These are phyloP conservation scores for Albugo laibachii DNA, from an alignment of 352 stramenopile genomes.

Conservation along the genomic window DNA sequence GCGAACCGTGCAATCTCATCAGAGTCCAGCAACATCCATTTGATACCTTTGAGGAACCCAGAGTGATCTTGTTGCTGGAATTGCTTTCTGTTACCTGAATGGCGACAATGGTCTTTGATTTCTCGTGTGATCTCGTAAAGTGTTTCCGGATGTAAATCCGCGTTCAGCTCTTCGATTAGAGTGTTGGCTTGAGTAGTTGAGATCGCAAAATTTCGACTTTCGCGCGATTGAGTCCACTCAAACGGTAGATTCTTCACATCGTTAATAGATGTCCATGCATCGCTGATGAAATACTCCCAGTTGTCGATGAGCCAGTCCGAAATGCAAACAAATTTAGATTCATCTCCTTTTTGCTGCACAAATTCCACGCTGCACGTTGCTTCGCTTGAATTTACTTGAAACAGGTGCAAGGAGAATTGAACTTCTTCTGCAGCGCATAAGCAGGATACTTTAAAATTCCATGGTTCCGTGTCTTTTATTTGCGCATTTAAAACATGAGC, in stretches of 20 bases:
- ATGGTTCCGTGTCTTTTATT: conserved; percentile 1
- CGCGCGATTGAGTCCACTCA: conserved; percentile 26
- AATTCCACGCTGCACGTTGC: conserved; percentile 40
- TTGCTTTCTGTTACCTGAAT: conserved; percentile 44
- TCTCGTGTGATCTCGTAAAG: conserved; percentile 38
- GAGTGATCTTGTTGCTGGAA: conserved; percentile 23
- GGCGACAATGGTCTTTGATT: conserved; percentile 49
- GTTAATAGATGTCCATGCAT: too few relatives aligned
- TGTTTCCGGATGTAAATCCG: conserved; percentile 28
- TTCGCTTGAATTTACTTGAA: conserved; percentile 9
- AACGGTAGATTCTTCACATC: conserved; percentile 18
- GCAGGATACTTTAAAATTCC: conserved; percentile 25
- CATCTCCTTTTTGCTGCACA: conserved; percentile 19
- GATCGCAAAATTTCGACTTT: conserved; percentile 31
- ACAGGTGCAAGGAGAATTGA: conserved; percentile 28
- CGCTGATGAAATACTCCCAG: too few relatives aligned
- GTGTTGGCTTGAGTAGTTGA: conserved; percentile 18
- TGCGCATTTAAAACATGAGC: too few relatives aligned
- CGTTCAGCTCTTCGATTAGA: conserved; percentile 39
- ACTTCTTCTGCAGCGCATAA: conserved; percentile 50
- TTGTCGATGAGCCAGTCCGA: too few relatives aligned
- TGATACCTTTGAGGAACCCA: conserved; percentile 23
- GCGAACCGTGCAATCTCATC: conserved; percentile 36
- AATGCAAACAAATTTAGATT: conserved; percentile 20
- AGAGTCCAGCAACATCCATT: conserved; percentile 41